Base-by-base conservation (phyloP, 2,329 filamentous ascomycete species). In the Phialocephala subalpina region DNA sequence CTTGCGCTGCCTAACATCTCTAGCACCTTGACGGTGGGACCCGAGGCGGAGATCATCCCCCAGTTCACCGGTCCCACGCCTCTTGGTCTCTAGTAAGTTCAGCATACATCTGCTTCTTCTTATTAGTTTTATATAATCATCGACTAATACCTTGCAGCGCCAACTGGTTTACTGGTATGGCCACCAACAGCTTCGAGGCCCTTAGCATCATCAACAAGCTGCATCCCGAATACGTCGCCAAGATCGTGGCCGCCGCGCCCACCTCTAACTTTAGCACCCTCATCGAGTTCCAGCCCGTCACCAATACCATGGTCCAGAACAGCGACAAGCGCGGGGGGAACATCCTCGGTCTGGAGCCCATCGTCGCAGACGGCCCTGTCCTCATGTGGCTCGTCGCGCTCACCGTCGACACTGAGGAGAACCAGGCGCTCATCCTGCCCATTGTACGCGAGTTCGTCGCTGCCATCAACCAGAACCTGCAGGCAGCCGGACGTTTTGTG, bases 101-200 rank as follows among this genome's bases (percentile, higher is more conserved):
- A 58, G 53, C 38, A 62, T 65, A 56, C 42, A 45, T 33, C 33
- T 45, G 52, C 64, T 66, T 60, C 57, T 58, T 22, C 20, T 58
- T 38, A 60, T 55, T 55, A 33, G 42, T 61, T 62, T 64, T 33
- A 56, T 60, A 58, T 64, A 60, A 63, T 64, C 72, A 27, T 33
- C 29, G 29, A 55, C 45, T 69, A 36, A 58, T 42, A 68, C 66
- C 67, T 38, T 65, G 35, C 20, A 65, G 70, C 56, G 72, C 72
- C 62, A 77, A 77, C 65, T 80, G 78, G 78, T 72, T 77, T 66
- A 75, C 74, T 1, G 76, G 75, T 56, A 70, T 73, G 63, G 73
- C 64, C 59, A 68, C 58, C 53, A 68, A 68, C 64, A 64, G 16
- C 53, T 47, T 66, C 38, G 64, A 61, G 14, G 64, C 59, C 55